Evolutionary conservation across 768 basidiomycete genomes (phyloP), one percentile per base, ranked within the genome.

Genomic region (Strobilomyces echinocephalus): DNA sequence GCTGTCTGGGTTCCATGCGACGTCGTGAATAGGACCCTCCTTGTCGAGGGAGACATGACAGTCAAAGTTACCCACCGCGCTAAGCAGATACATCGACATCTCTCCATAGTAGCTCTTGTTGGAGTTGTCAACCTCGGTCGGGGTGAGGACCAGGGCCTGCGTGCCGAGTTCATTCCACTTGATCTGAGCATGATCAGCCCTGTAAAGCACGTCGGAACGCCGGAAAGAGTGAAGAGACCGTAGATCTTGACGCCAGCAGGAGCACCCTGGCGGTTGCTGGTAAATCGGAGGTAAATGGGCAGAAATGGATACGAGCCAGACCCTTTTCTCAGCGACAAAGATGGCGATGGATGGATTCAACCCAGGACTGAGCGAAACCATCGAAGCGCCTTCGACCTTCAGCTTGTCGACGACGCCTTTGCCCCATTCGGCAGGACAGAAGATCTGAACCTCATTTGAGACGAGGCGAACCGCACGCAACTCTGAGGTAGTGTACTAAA

Each of bases 51-150:
- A 74, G 26, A 98, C 88, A 28, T 92, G 79, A 66, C 91, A 92
- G 66, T 97, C 95, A 62, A 94, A 97, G 61, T 92, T 90, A 15
- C 95, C 95, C 9, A 91, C 87, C 16, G 93, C 84, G 58, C 87
- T 93, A 57, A 98, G 81, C 14, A 97, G 79, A 72, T 95, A 97
- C 64, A 99, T 75, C 49, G 91, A 91, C 3, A 95, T 97, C 76
- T 98, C 95, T 50, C 97, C 97, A 60, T 98, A 99, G 70, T 99
- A 99, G 63, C 87, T 94, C 80, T 91, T 97, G 71, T 95, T 95
- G 43, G 91, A 87, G 67, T 91, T 91, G 66, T 99, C 95, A 49
- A 97, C 95, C 63, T 99, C 97, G 5, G 95, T 95, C 65, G 94
- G 92, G 0, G 95, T 95, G 35, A 97, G 72, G 55, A 97, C 79